Evolutionary conservation across 2,329 filamentous ascomycete genomes (phyloP), one percentile per base, ranked within the genome.

Genomic region (Stenocarpella maydis): DNA sequence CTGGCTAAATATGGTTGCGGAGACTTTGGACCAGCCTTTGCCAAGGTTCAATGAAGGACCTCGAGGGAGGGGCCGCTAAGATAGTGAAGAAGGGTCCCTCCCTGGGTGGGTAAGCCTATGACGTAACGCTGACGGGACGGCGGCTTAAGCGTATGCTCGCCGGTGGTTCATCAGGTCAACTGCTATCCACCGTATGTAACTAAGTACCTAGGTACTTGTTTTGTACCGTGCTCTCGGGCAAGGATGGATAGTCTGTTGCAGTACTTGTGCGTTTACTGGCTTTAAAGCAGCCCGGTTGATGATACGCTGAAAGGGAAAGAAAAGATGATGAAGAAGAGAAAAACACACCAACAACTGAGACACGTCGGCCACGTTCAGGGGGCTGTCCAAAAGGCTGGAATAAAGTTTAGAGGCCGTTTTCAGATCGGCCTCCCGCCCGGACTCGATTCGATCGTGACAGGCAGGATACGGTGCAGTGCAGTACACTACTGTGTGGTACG

Each of bases 1-100:
- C 58, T 63, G 58, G 58, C 58, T 63, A 63, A 63, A 49, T 63
- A 63, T 63, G 58, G 58, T 63, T 63, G 58, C 43, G 58, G 58
- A 49, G 58, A 37, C 28, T 26, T 31, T 31, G 43, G 19, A 24
- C 43, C 49, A 31, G 31, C 31, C 31, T 34, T 4, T 4, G 9
- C 31, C 31, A 34, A 4, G 9, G 28, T 26, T 49, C 58, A 28
- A 49, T 63, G 58, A 45, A 63, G 31, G 9, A 34, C 58, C 26
- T 28, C 43, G 28, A 37, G 43, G 43, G 43, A 49, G 43, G 58
- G 43, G 58, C 34, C 58, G 43, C 58, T 63, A 63, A 17, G 58
- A 63, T n/a, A n/a, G n/a, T n/a, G n/a, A 31, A 28, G 58, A 63
- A 63, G 58, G 58, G 58, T 63, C 58, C 58, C 49, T 63, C 43